These are phyloP conservation scores for Adiantum capillusveneris DNA, from an alignment of 75 land plant genomes.

Conservation along the genomic window DNA sequence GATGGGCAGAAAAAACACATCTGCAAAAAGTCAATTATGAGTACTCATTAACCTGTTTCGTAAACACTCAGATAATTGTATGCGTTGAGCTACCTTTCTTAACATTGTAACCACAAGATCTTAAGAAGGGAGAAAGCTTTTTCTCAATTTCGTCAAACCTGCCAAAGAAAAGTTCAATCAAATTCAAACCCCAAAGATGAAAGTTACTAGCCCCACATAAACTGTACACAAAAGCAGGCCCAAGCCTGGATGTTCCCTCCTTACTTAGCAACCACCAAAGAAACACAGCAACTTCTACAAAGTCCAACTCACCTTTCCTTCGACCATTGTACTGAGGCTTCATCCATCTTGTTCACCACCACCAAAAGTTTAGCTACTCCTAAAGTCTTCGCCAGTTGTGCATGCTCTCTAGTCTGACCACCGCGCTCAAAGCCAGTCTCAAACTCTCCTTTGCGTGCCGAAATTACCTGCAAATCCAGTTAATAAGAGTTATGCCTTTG, in stretches of 20 bases:
- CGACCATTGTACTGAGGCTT: conserved; percentile 88
- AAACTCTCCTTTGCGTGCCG: conserved; percentile 97
- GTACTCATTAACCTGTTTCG: not conserved
- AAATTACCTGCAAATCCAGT: conserved; percentile 79
- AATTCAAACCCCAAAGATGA: too few species aligned
- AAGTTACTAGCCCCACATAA: too few species aligned
- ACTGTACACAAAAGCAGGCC: too few species aligned
- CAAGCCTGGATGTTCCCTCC: too few species aligned
- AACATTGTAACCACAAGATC: conserved; percentile 81
- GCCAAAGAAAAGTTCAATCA: too few species aligned
- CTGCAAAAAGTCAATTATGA: conserved; percentile 35
- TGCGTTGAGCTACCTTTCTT: conserved; percentile 63
- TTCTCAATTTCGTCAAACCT: conserved; percentile 96
- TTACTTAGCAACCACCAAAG: too few species aligned
- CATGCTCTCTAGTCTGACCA: conserved; percentile 99
- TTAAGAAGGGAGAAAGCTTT: conserved; percentile 77
- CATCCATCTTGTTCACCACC: conserved; percentile 99
- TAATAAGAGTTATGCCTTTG: too few species aligned
- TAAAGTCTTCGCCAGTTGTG: conserved; percentile 91
- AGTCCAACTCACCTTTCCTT: conserved; percentile 81
- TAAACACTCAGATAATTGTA: not conserved
- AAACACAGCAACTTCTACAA: too few species aligned
- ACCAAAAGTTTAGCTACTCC: conserved; percentile 86
- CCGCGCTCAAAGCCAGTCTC: conserved; percentile 99
- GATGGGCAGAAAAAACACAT: conserved; percentile 85